Conservation (phyloP, 2,329 filamentous ascomycete species). For the Phialophora tarda region DNA sequence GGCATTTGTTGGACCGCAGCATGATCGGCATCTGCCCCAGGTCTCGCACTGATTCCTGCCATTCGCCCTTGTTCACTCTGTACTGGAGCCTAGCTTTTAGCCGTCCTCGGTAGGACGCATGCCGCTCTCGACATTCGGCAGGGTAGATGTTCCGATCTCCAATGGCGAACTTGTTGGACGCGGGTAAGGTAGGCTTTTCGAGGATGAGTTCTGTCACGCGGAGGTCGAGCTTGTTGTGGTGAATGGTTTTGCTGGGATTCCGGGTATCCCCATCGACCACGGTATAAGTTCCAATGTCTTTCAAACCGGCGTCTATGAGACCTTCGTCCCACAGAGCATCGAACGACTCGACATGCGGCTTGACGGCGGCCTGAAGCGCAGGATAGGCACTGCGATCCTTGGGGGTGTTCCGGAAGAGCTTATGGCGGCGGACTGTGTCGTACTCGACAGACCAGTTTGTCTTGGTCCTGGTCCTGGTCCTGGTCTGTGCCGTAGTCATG, state of each 20-base stretch:
- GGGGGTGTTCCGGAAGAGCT: conserved; percentile 87
- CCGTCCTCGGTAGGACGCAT: conserved; percentile 87
- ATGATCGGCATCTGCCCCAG: conserved; percentile 90
- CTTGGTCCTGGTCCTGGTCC: conserved; percentile 29
- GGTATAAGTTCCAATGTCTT: conserved; percentile 87
- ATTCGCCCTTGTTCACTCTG: conserved; percentile 82
- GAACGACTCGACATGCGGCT: conserved; percentile 94
- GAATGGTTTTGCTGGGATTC: conserved; percentile 43
- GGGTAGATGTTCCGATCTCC: conserved; percentile 85
- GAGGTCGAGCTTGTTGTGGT: conserved; percentile 73
- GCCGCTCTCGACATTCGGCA: conserved; percentile 90
- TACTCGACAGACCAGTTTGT: conserved; percentile 79
- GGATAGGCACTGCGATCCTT: conserved; percentile 88
- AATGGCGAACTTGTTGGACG: conserved; percentile 79
- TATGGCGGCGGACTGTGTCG: conserved; percentile 82
- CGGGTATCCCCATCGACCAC: conserved; percentile 77
- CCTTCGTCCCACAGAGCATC: conserved; percentile 85
- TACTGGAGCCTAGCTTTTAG: conserved; percentile 84
- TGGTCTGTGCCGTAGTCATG: conserved; percentile 27
- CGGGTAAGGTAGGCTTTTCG: conserved; percentile 78
- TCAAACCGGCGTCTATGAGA: conserved; percentile 73
- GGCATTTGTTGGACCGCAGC: conserved; percentile 90
- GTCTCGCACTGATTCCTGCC: conserved; percentile 80
- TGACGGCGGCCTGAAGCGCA: conserved; percentile 79
- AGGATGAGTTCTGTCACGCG: conserved; percentile 81